Conservation (phyloP, 2,329 filamentous ascomycete genomes). For the Cladosporium halotolerans region DNA sequence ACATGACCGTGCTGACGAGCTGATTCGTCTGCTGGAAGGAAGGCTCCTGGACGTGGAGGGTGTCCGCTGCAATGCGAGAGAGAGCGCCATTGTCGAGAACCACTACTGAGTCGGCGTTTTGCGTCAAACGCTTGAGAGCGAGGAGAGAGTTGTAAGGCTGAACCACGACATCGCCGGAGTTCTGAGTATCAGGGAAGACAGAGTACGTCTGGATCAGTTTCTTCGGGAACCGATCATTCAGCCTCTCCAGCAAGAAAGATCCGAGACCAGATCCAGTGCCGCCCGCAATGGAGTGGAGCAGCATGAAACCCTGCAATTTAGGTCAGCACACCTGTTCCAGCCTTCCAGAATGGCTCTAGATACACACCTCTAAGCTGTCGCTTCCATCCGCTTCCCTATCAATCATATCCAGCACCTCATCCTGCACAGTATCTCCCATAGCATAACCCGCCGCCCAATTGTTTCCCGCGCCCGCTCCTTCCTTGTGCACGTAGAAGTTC, state of each 20-base stretch:
- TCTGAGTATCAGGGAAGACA: constrained; percentile 91
- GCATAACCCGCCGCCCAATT: constrained; percentile 98
- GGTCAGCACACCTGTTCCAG: constrained; percentile 33
- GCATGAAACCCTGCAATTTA: constrained; percentile 69
- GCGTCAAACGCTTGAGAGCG: constrained; percentile 80
- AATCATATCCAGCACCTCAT: constrained; percentile 99
- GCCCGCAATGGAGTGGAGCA: constrained; percentile 94
- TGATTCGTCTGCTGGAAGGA: constrained; percentile 98
- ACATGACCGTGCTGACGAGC: constrained; percentile 95
- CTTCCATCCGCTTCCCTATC: constrained; percentile 97
- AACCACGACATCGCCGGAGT: constrained; percentile 83
- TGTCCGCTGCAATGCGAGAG: constrained; percentile 86
- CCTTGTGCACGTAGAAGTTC: constrained; percentile 95
- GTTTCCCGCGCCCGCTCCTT: constrained; percentile 89
- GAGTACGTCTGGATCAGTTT: constrained; percentile 99
- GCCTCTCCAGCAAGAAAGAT: constrained; percentile 85
- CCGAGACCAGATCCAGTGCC: constrained; percentile 95
- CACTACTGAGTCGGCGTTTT: constrained; percentile 96
- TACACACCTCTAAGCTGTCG: constrained; percentile 76
- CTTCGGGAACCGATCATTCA: constrained; percentile 97
- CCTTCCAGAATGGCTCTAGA: constrained; percentile 4
- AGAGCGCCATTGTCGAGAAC: constrained; percentile 94
- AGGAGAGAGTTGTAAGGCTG: constrained; percentile 97
- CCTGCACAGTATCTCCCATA: constrained; percentile 82
- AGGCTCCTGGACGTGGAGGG: constrained; percentile 88